Percentiles rank a stretch among this genome's conserved stretches.
Evolutionary conservation across 495 filamentous ascomycete species (phyloP).

Genomic region (Penicillium pulvis): DNA sequence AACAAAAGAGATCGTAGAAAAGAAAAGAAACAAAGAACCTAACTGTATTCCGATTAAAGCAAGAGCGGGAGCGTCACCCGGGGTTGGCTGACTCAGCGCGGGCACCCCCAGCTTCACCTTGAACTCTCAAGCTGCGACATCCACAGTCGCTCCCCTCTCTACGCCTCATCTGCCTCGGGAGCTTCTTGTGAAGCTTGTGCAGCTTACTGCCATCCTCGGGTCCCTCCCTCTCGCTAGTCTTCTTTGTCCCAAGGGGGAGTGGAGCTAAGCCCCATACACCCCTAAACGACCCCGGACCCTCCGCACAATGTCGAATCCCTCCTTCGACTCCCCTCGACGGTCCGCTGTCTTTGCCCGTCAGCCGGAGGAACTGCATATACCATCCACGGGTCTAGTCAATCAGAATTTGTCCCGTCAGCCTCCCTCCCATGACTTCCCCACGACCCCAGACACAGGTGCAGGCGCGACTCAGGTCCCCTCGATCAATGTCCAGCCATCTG

Average conservation of each 20-base stretch:
- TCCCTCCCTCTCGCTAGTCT: conserved; percentile 10
- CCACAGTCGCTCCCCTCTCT: conserved; percentile 6
- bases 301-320: conserved; percentile 46
- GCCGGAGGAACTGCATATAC: conserved; percentile 79
- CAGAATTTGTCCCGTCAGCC: conserved; percentile 46
- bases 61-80: conserved; percentile 5
- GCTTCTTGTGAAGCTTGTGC: conserved; percentile 8
- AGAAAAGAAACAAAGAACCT: conserved; percentile 1
- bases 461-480: conserved; percentile 48
- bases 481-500: conserved; percentile 66
- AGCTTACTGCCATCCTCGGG: conserved; percentile 1
- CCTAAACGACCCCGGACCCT: conserved; percentile 17
- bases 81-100: conserved; percentile 24
- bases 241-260: conserved; percentile 20
- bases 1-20: background rate
- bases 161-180: conserved; percentile 4
- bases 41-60: conserved; percentile 5
- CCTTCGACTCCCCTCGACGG: conserved; percentile 59
- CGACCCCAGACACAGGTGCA: conserved; percentile 38
- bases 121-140: conserved; percentile 11
- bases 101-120: conserved; percentile 14
- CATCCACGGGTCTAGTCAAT: conserved; percentile 52
- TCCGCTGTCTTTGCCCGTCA: conserved; percentile 52
- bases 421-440: conserved; percentile 53
- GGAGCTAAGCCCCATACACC: conserved; percentile 27